phyloP scores from a whole-genome alignment of 345 rosid species.

The Euphorbia tirucalli region DNA sequence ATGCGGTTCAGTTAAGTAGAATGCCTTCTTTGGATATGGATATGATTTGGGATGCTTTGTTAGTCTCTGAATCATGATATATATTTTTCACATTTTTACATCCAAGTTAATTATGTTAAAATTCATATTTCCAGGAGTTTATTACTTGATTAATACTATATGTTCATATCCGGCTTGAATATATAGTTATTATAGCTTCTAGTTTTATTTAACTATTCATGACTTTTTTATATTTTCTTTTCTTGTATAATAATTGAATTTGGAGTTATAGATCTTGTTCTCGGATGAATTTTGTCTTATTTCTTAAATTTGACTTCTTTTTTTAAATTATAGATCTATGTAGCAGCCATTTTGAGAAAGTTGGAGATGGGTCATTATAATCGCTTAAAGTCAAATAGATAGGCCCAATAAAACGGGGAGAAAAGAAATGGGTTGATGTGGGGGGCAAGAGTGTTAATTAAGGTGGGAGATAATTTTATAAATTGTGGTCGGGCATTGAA shows the following conservation, averaged over 20 bases:
- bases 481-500: background rate
- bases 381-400: slow-evolving; percentile 12
- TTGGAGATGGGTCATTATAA: background rate
- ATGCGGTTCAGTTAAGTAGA: slow-evolving; percentile 77
- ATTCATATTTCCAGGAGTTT: slow-evolving; percentile 1
- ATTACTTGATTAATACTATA: too few relatives aligned
- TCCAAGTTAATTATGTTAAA: background rate
- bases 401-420: background rate
- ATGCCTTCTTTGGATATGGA: slow-evolving; percentile 99
- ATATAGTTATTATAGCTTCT: too few relatives aligned
- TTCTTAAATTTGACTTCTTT: background rate
- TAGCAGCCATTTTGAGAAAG: slow-evolving; percentile 12
- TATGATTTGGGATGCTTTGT: slow-evolving; percentile 89
- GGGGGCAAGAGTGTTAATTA: background rate
- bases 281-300: background rate
- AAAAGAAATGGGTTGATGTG: background rate
- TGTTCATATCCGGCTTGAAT: too few relatives aligned
- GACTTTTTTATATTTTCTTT: background rate
- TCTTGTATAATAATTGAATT: background rate
- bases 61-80: slow-evolving; percentile 54
- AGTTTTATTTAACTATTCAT: too few relatives aligned
- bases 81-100: background rate
- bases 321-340: too few relatives aligned
- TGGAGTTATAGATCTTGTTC: background rate
- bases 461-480: background rate